A percentile compares a stretch with the other conserved stretches of the same genome.
These are phyloP conservation scores for Eutypa lata DNA, from an alignment of 2,329 filamentous ascomycete species.

Conservation along the genomic window DNA sequence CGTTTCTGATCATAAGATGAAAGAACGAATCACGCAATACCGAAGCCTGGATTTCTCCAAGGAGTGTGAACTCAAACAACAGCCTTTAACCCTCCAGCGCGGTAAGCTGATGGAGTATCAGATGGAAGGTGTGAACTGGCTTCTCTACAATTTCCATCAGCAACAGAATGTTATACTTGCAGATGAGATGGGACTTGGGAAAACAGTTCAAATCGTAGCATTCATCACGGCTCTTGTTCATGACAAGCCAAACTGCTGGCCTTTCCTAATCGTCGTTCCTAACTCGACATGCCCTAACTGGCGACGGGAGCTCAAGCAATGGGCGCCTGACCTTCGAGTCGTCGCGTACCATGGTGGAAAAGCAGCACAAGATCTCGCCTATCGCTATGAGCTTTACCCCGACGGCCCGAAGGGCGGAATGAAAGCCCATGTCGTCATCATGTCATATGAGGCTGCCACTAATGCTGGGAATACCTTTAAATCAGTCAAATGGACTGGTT, in stretches of 20 bases:
- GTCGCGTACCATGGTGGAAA: slow-evolving; percentile 88
- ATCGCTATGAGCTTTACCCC: slow-evolving; percentile 83
- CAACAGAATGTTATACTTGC: slow-evolving; percentile 86
- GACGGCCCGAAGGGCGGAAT: slow-evolving; percentile 62
- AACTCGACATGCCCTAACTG: slow-evolving; percentile 98
- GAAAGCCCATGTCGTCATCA: slow-evolving; percentile 87
- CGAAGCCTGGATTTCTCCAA: slow-evolving; percentile 63
- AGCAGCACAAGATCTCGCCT: slow-evolving; percentile 71
- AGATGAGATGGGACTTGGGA: slow-evolving; percentile 97
- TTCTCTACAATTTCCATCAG: slow-evolving; percentile 84
- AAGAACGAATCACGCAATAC: slow-evolving; percentile 64
- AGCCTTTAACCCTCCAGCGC: slow-evolving; percentile 71
- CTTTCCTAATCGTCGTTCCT: slow-evolving; percentile 88
- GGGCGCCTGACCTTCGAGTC: slow-evolving; percentile 80
- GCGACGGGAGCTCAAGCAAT: slow-evolving; percentile 92
- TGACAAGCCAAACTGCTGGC: slow-evolving; percentile 72
- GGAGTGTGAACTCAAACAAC: slow-evolving; percentile 64
- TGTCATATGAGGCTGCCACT: slow-evolving; percentile 86
- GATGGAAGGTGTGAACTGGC: slow-evolving; percentile 89
- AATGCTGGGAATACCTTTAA: slow-evolving; percentile 71
- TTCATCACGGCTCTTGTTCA: slow-evolving; percentile 73
- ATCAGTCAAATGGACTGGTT: slow-evolving; percentile 74
- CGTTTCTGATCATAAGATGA: slow-evolving; percentile 57
- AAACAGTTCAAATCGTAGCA: slow-evolving; percentile 90
- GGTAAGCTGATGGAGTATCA: slow-evolving; percentile 93